Conservation (phyloP, 768 basidiomycete species). For the Boletus reticuloceps region DNA sequence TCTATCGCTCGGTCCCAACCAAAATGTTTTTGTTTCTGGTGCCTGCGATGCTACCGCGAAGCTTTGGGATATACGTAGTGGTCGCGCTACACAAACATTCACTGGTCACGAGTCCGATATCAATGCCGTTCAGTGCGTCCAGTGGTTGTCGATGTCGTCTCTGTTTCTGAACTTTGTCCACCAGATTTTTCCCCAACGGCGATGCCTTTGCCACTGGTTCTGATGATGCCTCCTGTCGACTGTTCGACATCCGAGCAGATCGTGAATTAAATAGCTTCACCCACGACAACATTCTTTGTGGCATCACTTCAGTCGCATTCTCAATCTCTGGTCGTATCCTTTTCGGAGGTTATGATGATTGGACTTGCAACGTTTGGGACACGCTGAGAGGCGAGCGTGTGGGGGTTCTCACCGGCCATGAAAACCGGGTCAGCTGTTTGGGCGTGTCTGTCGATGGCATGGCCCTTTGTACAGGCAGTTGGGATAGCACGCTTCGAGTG, state of each 20-base stretch:
- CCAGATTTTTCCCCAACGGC: slow-evolving; percentile 98
- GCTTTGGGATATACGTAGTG: slow-evolving; percentile 97
- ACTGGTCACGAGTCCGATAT: slow-evolving; percentile 99
- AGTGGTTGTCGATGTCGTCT: neutral
- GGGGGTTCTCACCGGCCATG: slow-evolving; percentile 95
- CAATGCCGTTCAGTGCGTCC: slow-evolving; percentile 93
- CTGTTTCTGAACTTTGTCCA: slow-evolving; percentile 7
- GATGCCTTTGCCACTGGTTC: slow-evolving; percentile 99
- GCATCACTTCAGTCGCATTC: slow-evolving; percentile 98
- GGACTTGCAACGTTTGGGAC: slow-evolving; percentile 99
- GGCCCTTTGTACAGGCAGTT: slow-evolving; percentile 97
- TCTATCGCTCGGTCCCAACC: slow-evolving; percentile 90
- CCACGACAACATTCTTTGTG: slow-evolving; percentile 98
- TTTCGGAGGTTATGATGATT: slow-evolving; percentile 99
- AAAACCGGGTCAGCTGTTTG: slow-evolving; percentile 96
- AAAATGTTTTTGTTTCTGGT: slow-evolving; percentile 96
- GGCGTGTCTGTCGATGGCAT: slow-evolving; percentile 96
- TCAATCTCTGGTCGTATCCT: slow-evolving; percentile 96
- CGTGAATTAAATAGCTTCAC: slow-evolving; percentile 96
- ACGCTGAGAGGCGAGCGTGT: slow-evolving; percentile 98
- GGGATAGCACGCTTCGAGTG: slow-evolving; percentile 97
- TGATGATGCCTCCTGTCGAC: slow-evolving; percentile 96
- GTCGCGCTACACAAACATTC: slow-evolving; percentile 97
- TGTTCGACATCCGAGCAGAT: slow-evolving; percentile 98
- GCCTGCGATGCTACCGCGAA: slow-evolving; percentile 99